Evolutionary conservation across 805 yeast species (phyloP), one percentile per base, ranked within the genome.

Genomic region (Cyberlindnera sargentensis): DNA sequence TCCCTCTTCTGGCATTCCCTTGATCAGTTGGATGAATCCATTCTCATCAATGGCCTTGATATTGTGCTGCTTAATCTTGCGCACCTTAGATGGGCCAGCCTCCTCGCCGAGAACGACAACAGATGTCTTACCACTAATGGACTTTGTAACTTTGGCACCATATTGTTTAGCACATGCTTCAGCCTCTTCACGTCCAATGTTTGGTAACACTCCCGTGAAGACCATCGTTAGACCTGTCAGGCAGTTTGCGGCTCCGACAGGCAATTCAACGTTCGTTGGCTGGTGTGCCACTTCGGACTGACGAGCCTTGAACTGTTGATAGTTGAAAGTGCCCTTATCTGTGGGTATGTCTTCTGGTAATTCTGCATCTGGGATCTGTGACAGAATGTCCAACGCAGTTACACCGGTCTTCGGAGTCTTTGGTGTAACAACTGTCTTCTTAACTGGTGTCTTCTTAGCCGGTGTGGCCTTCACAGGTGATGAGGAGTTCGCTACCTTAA

Each of bases 1-100:
- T 27, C 99, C 99, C 50, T 83, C 89, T 3, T 81, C 82, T 0
- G 99, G 98, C 93, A 91, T 85, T 6, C 78, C 75, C 24, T 69
- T 55, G 37, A 93, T 70, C 49, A 93, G 68, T 50, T 80, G 78
- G 34, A 85, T 64, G 53, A 93, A 89, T 0, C 98, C 98, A 8
- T 76, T 85, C 62, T 93, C 95, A 55, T 78, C 81, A 47, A 91
- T 82, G 34, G 95, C 88, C 63, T 90, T 90, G 43, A 87, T 78
- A 6, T 76, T 73, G 50, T 81, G 68, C 41, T 78, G 76, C 54
- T 78, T 82, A 51, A 95, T 91, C 56, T 82, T 86, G 54, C 78
- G 77, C 36, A 93, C 78, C 63, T 93, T 93, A n/a, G 88, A 80
- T 3, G 98, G 97, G 1, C 99, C 99, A 3, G 99, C 98, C 52